Evolutionary conservation across 805 yeast genomes (phyloP).

Genomic region (Candida montana): DNA sequence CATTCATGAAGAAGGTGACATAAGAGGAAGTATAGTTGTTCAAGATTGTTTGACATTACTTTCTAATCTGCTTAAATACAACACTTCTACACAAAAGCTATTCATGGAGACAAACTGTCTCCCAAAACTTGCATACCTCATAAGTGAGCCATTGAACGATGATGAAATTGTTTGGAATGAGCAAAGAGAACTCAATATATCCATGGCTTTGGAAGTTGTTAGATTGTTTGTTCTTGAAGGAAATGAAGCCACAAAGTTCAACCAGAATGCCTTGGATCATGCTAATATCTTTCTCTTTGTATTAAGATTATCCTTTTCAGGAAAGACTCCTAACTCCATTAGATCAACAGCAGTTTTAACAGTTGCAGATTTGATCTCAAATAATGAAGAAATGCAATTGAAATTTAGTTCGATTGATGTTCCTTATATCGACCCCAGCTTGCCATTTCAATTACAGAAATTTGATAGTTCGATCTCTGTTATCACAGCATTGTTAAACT

Average conservation of each 20-base stretch:
- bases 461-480: slow-evolving; percentile 54
- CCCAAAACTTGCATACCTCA: slow-evolving; percentile 53
- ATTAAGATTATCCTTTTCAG: slow-evolving; percentile 65
- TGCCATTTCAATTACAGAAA: slow-evolving; percentile 32
- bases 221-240: slow-evolving; percentile 69
- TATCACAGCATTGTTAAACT: slow-evolving; percentile 65
- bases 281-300: slow-evolving; percentile 62
- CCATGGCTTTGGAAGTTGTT: slow-evolving; percentile 65
- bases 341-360: slow-evolving; percentile 67
- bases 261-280: slow-evolving; percentile 57
- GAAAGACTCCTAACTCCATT: slow-evolving; percentile 56
- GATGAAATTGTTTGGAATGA: slow-evolving; percentile 64
- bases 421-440: slow-evolving; percentile 79
- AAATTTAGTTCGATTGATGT: slow-evolving; percentile 81
- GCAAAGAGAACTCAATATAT: slow-evolving; percentile 64
- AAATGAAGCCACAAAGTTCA: slow-evolving; percentile 51
- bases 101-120: slow-evolving; percentile 83
- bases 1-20: slow-evolving; percentile 81
- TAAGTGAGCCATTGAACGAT: slow-evolving; percentile 53
- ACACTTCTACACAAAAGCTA: slow-evolving; percentile 83
- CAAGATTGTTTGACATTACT: slow-evolving; percentile 82
- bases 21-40: slow-evolving; percentile 83
- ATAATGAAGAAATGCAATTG: slow-evolving; percentile 61
- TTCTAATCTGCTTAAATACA: slow-evolving; percentile 67
- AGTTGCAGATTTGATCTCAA: slow-evolving; percentile 69